phyloP scores from a whole-genome alignment of 2,329 filamentous ascomycete species.

The Nemania sp. region DNA sequence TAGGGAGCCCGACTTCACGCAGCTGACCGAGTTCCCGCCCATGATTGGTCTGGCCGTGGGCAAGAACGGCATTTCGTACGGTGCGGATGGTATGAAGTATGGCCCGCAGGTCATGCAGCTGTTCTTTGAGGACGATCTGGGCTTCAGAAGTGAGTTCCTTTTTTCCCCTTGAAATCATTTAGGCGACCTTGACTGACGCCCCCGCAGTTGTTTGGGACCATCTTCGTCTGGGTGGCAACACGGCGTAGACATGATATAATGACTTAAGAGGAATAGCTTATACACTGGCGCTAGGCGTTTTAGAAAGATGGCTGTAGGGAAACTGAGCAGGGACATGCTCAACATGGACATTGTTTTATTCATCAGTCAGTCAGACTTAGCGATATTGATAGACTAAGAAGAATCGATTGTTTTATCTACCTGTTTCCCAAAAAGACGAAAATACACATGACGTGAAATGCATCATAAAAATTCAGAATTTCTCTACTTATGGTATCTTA shows the following conservation, averaged over 20 bases:
- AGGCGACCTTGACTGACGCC: slow-evolving; percentile 11
- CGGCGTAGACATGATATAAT: slow-evolving; percentile 22
- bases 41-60: slow-evolving; percentile 75
- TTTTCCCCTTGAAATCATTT: neutral
- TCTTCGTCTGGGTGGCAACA: slow-evolving; percentile 36
- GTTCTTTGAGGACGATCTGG: slow-evolving; percentile 72
- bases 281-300: slow-evolving; percentile 10
- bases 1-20: slow-evolving; percentile 49
- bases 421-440: neutral
- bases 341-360: too few species aligned
- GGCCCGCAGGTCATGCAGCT: slow-evolving; percentile 65
- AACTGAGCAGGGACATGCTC: neutral
- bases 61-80: slow-evolving; percentile 67
- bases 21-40: slow-evolving; percentile 58
- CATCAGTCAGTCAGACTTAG: too few species aligned
- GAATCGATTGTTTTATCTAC: neutral
- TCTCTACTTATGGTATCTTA: neutral
- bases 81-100: slow-evolving; percentile 58
- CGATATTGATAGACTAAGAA: too few species aligned
- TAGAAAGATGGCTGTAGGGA: neutral
- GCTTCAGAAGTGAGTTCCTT: slow-evolving; percentile 60
- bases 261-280: neutral
- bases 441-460: neutral
- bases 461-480: too few species aligned
- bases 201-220: slow-evolving; percentile 39